Evolutionary conservation across 164 flowering plant genomes (phyloP).

Genomic region (Magnolia sinica): DNA sequence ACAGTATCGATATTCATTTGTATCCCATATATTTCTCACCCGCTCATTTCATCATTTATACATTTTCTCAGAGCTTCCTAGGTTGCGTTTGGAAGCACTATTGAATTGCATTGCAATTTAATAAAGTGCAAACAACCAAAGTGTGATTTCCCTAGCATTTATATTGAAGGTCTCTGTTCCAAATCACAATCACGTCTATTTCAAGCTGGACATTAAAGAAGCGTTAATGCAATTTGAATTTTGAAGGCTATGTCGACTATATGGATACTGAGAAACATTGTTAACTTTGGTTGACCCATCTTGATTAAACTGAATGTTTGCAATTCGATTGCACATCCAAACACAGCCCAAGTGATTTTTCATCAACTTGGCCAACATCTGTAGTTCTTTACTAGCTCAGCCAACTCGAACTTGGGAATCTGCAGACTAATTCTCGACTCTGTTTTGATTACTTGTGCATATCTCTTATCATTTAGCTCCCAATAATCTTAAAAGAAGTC

Average conservation of each 20-base stretch:
- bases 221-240: background rate
- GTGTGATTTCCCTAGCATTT: background rate
- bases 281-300: background rate
- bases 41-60: background rate
- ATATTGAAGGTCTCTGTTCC: background rate
- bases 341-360: background rate
- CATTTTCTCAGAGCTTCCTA: background rate
- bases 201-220: background rate
- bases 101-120: background rate
- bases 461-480: background rate
- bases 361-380: background rate
- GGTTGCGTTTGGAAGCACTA: background rate
- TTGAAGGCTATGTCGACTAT: background rate
- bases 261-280: too few species aligned
- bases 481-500: background rate
- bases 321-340: background rate
- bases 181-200: background rate
- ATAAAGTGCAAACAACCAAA: background rate
- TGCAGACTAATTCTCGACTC: background rate
- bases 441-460: background rate
- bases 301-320: background rate
- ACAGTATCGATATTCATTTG: background rate
- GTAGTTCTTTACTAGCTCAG: background rate
- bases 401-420: background rate
- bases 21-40: background rate